Base-by-base conservation (phyloP, 305 asterid genomes). In the Nicotiana rustica region DNA sequence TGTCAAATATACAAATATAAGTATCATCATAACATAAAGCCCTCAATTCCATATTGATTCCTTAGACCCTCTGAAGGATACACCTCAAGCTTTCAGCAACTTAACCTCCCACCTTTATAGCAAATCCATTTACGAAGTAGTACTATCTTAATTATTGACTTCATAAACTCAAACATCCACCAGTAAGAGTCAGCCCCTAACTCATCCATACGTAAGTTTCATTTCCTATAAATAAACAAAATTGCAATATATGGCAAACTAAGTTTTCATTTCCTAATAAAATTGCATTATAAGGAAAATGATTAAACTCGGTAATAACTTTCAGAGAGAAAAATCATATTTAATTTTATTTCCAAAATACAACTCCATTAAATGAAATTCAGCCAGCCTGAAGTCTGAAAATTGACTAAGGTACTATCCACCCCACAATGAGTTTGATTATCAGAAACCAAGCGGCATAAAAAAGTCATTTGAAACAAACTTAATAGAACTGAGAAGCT, bases 311-410 rank as follows among this genome's bases (percentile, higher is more conserved):
- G 9, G 8, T 14, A 67, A 67, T 73, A 25, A 15, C 10, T 73
- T 49, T 25, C 79, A 49, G 47, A 73, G 44, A 49, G 64, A 25
- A 73, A 69, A 73, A 6, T 7, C 62, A 19, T 15, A 49, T 49
- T 49, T 29, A 25, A 49, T 25, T 25, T 71, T 75, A 49, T 52
- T 75, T 75, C 79, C 44, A 17, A 75, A 71, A 49, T 49, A 47
- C 62, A 49, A 49, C 79, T 7, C 33, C 64, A 75, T 75, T 75
- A 14, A 75, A 25, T 75, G 79, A 73, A 75, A 44, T 75, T 75
- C 79, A 75, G 64, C 31, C 19, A 71, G 61, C 78, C 35, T 12
- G 60, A 33, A 19, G 12, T 70, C 78, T 12, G 60, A 73, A 49
- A 47, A 21, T 47, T 47, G 44, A 49, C 62, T 10, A 14, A 73